Conservation (phyloP, 1,284 basidiomycete genomes). For the Earliella scabrosa region DNA sequence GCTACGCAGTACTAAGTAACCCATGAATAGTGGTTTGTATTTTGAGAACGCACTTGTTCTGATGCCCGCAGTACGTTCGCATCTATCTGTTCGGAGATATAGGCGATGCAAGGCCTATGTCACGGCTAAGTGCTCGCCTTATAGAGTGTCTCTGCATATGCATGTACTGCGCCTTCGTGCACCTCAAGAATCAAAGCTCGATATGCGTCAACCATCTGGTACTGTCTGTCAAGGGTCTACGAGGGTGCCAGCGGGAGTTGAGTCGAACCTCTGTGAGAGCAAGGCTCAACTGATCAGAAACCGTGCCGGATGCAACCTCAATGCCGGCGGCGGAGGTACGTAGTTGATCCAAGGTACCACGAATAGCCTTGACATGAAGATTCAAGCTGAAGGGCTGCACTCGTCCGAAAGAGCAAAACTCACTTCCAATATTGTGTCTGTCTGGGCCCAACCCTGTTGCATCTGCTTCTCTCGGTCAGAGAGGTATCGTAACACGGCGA, state of each 20-base stretch:
- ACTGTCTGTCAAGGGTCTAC: background rate
- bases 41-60: background rate
- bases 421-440: slow-evolving; percentile 37
- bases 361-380: slow-evolving; percentile 33
- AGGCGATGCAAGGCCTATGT: background rate
- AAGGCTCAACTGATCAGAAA: slow-evolving; percentile 19
- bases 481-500: slow-evolving; percentile 52
- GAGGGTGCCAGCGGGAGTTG: background rate
- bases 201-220: slow-evolving; percentile 6
- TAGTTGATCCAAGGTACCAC: slow-evolving; percentile 30
- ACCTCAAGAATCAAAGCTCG: background rate
- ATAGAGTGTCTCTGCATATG: slow-evolving; percentile 4
- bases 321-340: slow-evolving; percentile 28
- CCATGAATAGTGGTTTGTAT: background rate
- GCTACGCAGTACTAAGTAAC: background rate
- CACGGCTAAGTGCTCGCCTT: background rate
- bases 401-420: slow-evolving; percentile 1
- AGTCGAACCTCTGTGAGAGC: slow-evolving; percentile 18
- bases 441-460: slow-evolving; percentile 31
- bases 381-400: background rate
- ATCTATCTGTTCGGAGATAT: slow-evolving; percentile 1
- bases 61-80: background rate
- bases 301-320: slow-evolving; percentile 24
- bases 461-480: slow-evolving; percentile 46
- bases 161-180: background rate